Evolutionary conservation across 371 early-diverging fungal genomes (phyloP), one percentile per base, ranked within the genome.

Genomic region (Mortierella sp.): DNA sequence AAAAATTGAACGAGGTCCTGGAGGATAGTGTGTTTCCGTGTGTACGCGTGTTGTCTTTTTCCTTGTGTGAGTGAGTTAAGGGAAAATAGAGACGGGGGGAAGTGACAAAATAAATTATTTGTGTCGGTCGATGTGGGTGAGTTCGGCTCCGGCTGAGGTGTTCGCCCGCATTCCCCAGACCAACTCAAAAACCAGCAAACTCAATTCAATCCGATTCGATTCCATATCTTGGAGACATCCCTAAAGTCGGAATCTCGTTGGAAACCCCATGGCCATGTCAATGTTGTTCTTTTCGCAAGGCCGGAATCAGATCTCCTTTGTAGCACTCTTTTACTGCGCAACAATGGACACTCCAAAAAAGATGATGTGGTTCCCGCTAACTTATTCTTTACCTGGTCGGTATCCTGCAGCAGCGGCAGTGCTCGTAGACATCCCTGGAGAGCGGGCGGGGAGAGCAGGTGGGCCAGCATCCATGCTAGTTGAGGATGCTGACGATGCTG

Each of bases 381-480:
- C 17, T 46, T 15, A 14, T 9, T 5, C 14, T 23, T 58, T 56
- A 68, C 78, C 70, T 61, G 50, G 64, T 30, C 75, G 59, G 27
- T 71, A 69, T 27, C 66, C 70, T 37, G 70, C 51, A 14, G 78
- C 26, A 34, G 57, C 24, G 31, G 80, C 58, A 52, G 56, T 23
- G 59, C 64, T 47, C 30, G 60, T 46, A 43, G 37, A 49, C 31
- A 83, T 60, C 28, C 79, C 58, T 3, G 81, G 34, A 64, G 55
- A 12, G 73, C 66, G 81, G 30, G 67, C 61, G 17, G 80, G 79
- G 17, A 82, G 63, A 4, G 80, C 68, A 7, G 79, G 60, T 31
- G 81, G 58, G 1, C 66, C 57, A 31, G 84, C 50, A 27, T 79
- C 79, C 0, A 60, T 37, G n/a, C 30, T 43, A 3, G 48, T 14